Conservation (phyloP, 208 protist species). For the Trypanosoma boissoni region DNA sequence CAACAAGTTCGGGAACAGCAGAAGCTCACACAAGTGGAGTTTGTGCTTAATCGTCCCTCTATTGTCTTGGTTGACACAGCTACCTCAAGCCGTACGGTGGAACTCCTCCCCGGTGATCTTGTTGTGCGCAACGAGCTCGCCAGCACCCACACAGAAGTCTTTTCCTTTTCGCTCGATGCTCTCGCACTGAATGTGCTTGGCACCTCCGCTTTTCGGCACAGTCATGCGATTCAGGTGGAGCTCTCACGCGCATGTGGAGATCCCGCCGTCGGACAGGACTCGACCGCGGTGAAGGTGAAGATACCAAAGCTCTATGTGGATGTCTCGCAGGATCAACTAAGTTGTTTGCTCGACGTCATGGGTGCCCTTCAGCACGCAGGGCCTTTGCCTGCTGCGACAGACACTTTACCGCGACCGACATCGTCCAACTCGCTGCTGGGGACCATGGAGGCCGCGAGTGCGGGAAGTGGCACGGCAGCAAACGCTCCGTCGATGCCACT, state of each 20-base stretch:
- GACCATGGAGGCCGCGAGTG: constrained; percentile 9
- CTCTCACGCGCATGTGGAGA: constrained; percentile 12
- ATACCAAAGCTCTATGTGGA: constrained; percentile 11
- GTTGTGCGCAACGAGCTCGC: constrained; percentile 40
- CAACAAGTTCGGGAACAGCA: constrained; percentile 16
- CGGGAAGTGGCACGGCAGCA: background rate
- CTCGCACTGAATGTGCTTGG: constrained; percentile 23
- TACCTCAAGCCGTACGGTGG: constrained; percentile 33
- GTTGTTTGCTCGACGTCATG: constrained; percentile 61
- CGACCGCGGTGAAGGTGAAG: background rate
- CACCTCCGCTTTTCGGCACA: constrained; percentile 10
- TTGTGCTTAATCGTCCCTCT: constrained; percentile 51
- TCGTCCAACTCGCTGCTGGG: constrained; percentile 12
- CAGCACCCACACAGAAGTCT: constrained; percentile 9
- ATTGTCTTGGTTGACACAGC: constrained; percentile 50
- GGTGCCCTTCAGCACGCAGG: constrained; percentile 37
- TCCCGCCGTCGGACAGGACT: too few relatives aligned
- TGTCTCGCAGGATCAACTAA: constrained; percentile 41
- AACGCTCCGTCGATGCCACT: background rate
- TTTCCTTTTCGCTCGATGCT: constrained; percentile 14
- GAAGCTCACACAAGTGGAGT: constrained; percentile 58
- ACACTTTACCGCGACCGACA: background rate
- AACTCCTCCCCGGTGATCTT: constrained; percentile 63
- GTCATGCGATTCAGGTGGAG: constrained; percentile 5
- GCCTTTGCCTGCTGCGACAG: background rate